These are phyloP conservation scores for Scenedesmus sp. DNA, from an alignment of 163 green algal genomes.

Conservation along the genomic window DNA sequence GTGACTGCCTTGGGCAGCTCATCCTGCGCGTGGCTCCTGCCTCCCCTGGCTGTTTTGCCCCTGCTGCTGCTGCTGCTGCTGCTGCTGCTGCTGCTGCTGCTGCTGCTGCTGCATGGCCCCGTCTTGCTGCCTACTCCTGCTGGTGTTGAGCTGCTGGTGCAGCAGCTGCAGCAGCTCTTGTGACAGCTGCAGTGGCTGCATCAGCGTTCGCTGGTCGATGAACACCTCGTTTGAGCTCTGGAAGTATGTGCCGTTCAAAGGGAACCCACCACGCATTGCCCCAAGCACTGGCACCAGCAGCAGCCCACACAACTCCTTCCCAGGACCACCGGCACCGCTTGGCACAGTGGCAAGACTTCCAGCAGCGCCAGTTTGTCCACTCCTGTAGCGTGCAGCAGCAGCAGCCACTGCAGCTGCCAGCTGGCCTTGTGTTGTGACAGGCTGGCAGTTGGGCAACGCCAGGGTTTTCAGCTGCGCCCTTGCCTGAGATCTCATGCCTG, in stretches of 20 bases:
- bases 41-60: neutral
- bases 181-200: slow-evolving; percentile 13
- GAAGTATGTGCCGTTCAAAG: slow-evolving; percentile 80
- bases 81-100: neutral
- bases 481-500: neutral
- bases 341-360: neutral
- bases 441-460: slow-evolving; percentile 4
- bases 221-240: slow-evolving; percentile 61
- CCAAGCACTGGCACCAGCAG: slow-evolving; percentile 57
- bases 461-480: neutral
- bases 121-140: neutral
- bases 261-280: slow-evolving; percentile 69
- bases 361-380: neutral
- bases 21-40: too few species aligned
- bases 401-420: neutral
- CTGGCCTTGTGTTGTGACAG: neutral
- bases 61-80: slow-evolving; percentile 3
- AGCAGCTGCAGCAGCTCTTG: slow-evolving; percentile 16
- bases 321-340: neutral
- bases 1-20: too few species aligned
- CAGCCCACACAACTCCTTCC: slow-evolving; percentile 1
- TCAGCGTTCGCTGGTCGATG: slow-evolving; percentile 49
- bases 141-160: neutral
- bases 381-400: neutral
- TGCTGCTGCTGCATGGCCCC: neutral